These are phyloP conservation scores for Hysterangium stoloniferum DNA, from an alignment of 768 basidiomycete species.

Conservation along the genomic window DNA sequence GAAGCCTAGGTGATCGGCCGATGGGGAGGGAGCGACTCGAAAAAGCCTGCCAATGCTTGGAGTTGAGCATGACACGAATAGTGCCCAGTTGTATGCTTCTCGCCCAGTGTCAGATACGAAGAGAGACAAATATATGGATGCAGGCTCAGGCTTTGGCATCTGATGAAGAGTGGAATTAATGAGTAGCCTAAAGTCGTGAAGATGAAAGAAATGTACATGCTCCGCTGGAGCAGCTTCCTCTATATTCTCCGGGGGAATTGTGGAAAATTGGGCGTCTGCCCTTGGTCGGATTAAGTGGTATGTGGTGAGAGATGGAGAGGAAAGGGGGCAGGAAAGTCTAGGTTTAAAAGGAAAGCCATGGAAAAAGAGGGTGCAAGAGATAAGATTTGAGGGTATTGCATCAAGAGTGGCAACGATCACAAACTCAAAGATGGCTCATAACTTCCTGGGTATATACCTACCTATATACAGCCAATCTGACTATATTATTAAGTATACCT, in stretches of 20 bases:
- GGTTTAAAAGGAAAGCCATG: conserved; percentile 1
- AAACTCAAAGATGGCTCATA: no score
- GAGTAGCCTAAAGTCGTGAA: not conserved
- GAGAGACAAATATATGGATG: conserved; percentile 6
- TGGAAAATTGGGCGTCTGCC: no score
- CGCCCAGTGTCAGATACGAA: not conserved
- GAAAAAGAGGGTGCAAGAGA: not conserved
- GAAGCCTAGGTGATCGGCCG: not conserved
- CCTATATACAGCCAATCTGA: no score
- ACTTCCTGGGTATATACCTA: no score
- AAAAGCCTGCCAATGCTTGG: conserved; percentile 1
- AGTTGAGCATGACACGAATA: conserved; percentile 3
- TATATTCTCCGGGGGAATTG: not conserved
- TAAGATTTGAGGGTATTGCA: not conserved
- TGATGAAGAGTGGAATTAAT: not conserved
- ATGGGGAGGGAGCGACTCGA: not conserved
- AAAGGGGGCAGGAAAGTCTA: not conserved
- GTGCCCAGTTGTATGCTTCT: conserved; percentile 3
- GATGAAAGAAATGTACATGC: not conserved
- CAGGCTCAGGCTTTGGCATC: conserved; percentile 8
- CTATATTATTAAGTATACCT: no score
- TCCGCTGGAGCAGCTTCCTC: not conserved
- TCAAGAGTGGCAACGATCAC: conserved; percentile 5
- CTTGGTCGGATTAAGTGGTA: not conserved
- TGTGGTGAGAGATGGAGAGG: not conserved